These are phyloP conservation scores for Geotrichum restrictum DNA, from an alignment of 1,139 yeast genomes.

Conservation along the genomic window DNA sequence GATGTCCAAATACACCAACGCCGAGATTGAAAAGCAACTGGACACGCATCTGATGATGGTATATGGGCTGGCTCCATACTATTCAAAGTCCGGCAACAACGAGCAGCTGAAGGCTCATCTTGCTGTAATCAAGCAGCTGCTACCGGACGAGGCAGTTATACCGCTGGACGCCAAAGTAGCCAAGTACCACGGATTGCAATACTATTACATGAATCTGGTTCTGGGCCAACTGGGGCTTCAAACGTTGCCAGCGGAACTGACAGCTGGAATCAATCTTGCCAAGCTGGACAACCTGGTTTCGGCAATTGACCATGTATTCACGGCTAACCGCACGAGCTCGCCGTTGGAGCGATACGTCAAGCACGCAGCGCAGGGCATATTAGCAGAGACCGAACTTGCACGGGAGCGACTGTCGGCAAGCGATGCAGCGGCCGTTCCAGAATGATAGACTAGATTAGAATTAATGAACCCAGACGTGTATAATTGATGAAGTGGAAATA, in stretches of 20 bases:
- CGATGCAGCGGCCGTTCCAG: too few relatives aligned
- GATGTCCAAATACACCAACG: not conserved
- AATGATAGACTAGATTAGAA: too few relatives aligned
- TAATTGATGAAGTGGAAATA: too few relatives aligned
- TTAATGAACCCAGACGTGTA: too few relatives aligned
- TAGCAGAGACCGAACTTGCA: conserved; percentile 13
- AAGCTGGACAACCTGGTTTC: conserved; percentile 9
- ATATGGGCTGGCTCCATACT: conserved; percentile 20
- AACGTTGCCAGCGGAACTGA: conserved; percentile 9
- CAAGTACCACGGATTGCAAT: conserved; percentile 9
- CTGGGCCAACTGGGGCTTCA: conserved; percentile 19
- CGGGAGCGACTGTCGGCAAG: not conserved
- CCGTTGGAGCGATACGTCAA: conserved; percentile 20
- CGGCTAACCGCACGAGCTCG: conserved; percentile 4
- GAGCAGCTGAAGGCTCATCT: conserved; percentile 1
- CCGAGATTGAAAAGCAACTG: conserved; percentile 4
- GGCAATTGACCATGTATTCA: conserved; percentile 9
- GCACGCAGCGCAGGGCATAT: conserved; percentile 19
- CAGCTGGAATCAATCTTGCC: conserved; percentile 12
- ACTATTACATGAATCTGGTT: conserved; percentile 17
- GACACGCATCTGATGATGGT: conserved; percentile 18
- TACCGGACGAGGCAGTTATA: conserved; percentile 1
- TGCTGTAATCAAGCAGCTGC: conserved; percentile 1
- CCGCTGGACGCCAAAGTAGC: conserved; percentile 7
- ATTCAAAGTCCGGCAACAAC: not conserved